phyloP scores from a whole-genome alignment of 2,329 filamentous ascomycete genomes.

The Fusarium penzigii region DNA sequence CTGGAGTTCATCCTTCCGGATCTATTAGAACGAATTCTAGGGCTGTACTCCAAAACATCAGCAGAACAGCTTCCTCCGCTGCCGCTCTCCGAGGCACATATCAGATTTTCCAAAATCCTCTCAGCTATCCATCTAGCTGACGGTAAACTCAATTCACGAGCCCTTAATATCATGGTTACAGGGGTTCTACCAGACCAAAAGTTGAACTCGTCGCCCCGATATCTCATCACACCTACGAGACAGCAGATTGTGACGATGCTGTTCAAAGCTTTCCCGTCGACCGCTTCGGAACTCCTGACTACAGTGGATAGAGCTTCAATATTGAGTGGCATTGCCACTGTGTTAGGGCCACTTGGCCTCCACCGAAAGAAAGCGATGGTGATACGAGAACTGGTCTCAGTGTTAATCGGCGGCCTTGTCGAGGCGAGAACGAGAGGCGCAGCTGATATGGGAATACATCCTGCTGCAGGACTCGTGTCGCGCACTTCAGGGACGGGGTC shows the following conservation, averaged over 20 bases:
- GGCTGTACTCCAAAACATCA: constrained; percentile 70
- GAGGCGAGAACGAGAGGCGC: constrained; percentile 91
- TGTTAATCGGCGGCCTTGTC: constrained; percentile 80
- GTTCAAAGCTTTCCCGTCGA: constrained; percentile 70
- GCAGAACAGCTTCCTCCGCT: constrained; percentile 71
- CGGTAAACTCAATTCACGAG: constrained; percentile 61
- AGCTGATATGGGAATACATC: constrained; percentile 94
- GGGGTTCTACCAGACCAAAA: constrained; percentile 56
- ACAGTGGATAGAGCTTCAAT: constrained; percentile 77
- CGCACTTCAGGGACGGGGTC: constrained; percentile 59
- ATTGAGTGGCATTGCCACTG: constrained; percentile 81
- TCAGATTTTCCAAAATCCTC: constrained; percentile 72
- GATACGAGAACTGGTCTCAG: constrained; percentile 79
- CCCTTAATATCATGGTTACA: constrained; percentile 65
- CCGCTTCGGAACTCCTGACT: constrained; percentile 66
- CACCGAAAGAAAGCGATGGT: constrained; percentile 91
- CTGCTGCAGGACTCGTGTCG: constrained; percentile 80
- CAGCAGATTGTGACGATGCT: constrained; percentile 65
- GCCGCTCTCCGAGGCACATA: constrained; percentile 70
- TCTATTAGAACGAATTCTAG: constrained; percentile 71
- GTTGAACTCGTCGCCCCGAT: constrained; percentile 53
- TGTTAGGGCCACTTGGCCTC: constrained; percentile 77
- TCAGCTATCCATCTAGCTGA: constrained; percentile 65
- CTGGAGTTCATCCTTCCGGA: constrained; percentile 68
- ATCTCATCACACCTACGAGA: constrained; percentile 58